Evolutionary conservation across 1,139 yeast genomes (phyloP).

Genomic region (Blastobotrys illinoisensis): DNA sequence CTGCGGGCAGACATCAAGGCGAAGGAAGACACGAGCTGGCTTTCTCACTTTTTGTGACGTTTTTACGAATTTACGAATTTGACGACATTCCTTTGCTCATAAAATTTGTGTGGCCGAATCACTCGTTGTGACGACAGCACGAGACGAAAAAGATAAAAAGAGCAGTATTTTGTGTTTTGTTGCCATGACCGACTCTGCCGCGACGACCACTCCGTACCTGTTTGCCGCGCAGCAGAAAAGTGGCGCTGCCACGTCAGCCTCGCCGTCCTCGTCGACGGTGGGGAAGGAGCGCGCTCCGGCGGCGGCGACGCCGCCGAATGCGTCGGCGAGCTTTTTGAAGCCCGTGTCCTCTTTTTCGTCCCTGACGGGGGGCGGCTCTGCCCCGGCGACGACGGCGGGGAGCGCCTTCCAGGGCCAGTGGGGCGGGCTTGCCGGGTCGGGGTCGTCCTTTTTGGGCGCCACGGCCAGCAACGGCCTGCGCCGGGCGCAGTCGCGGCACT

Average conservation of each 20-base stretch:
- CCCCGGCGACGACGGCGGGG: not conserved
- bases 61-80: not conserved
- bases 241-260: not conserved
- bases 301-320: not conserved
- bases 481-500: constrained; percentile 24
- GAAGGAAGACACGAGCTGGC: too few relatives aligned
- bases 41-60: not conserved
- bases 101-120: too few relatives aligned
- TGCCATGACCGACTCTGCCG: constrained; percentile 1
- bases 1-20: not conserved
- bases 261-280: not conserved
- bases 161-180: too few relatives aligned
- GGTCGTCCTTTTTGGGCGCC: constrained; percentile 1
- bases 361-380: not conserved
- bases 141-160: not conserved
- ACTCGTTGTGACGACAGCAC: not conserved
- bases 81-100: not conserved
- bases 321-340: constrained; percentile 5
- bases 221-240: not conserved
- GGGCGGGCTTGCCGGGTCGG: constrained; percentile 2
- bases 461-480: constrained; percentile 7
- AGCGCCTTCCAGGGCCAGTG: not conserved
- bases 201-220: constrained; percentile 2
- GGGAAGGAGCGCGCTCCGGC: not conserved
- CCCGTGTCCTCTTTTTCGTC: constrained; percentile 8